Conservation (phyloP, 305 asterid species). For the Solanum hybrid region DNA sequence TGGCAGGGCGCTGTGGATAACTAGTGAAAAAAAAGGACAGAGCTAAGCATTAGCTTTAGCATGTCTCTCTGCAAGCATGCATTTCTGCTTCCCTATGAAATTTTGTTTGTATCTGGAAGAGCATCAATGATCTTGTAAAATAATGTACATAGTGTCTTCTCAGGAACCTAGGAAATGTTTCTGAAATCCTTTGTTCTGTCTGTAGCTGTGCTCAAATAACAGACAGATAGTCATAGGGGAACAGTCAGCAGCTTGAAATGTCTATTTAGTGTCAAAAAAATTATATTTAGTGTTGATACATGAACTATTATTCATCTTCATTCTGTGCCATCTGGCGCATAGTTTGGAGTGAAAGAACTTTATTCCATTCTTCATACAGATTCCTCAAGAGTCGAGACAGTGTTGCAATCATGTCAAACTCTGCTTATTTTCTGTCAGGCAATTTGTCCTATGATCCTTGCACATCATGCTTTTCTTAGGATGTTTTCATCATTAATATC, state of each 20-base stretch:
- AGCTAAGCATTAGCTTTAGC: neutral
- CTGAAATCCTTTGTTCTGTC: neutral
- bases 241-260: neutral
- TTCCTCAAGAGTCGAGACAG: neutral
- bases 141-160: neutral
- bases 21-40: neutral
- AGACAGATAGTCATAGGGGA: neutral
- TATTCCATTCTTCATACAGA: neutral
- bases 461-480: neutral
- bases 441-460: neutral
- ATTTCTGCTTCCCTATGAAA: neutral
- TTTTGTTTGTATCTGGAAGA: neutral
- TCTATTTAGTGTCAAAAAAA: neutral
- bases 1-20: neutral
- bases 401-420: neutral
- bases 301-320: neutral
- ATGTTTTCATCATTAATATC: neutral
- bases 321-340: neutral
- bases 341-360: neutral
- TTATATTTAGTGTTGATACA: neutral
- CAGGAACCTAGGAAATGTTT: neutral
- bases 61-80: neutral
- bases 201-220: neutral
- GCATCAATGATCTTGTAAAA: neutral
- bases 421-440: neutral